Evolutionary conservation across 2,329 filamentous ascomycete genomes (phyloP), one percentile per base, ranked within the genome.

Genomic region (Hypomyces perniciosus): DNA sequence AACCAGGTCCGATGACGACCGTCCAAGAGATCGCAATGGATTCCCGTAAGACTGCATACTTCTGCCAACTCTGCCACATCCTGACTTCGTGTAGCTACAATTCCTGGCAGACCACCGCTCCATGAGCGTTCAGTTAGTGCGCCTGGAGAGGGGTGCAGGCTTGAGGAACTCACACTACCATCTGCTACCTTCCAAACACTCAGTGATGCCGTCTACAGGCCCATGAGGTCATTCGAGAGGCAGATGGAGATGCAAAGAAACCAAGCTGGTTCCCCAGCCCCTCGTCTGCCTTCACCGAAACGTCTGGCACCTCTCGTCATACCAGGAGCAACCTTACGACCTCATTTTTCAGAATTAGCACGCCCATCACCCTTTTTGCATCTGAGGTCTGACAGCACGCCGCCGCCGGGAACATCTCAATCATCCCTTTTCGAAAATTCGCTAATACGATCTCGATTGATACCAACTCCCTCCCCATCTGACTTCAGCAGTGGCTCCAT

Each of bases 11-110:
- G 33, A 84, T 85, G 82, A 84, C 82, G 5, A 85, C 83, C 1
- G 83, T 86, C 10, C 81, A 85, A 56, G 83, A 86, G 61, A 68
- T 77, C 44, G 66, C 80, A 46, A 85, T 86, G 81, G 84, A 87
- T 67, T 86, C 84, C 60, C 84, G 84, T 87, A 72, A 71, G 83
- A 72, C 46, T 29, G 20, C 8, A 34, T 28, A 8, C 34, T 13
- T 26, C 8, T 3, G 9, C 31, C n/a, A n/a, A 30, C 3, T 38
- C 9, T 13, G 29, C 26, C 39, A 20, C 31, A 6, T 38, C 62
- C 46, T 37, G 41, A 43, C 40, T 29, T 34, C 30, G 37, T 5
- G 3, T 56, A 85, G 83, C 84, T 55, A 86, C 84, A 29, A 84
- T 86, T 57, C 84, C 84, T 33, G 83, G 82, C 38, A 76, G 81